These are phyloP conservation scores for Pouteria glomerata DNA, from an alignment of 148 eudicot species.

Conservation along the genomic window DNA sequence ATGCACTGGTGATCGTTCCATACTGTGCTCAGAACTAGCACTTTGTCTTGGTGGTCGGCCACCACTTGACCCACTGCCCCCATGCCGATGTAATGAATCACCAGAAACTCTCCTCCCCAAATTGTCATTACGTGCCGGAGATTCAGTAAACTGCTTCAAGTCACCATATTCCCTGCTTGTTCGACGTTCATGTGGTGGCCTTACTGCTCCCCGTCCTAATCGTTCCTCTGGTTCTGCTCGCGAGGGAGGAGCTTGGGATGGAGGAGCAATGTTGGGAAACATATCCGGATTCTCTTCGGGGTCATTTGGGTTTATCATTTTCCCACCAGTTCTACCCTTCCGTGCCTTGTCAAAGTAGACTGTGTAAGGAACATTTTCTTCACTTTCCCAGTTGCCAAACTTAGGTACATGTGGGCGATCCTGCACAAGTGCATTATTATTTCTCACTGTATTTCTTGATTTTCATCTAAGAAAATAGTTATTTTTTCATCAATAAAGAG, in stretches of 20 bases:
- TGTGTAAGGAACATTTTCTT: slow-evolving; percentile 44
- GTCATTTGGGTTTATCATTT: slow-evolving; percentile 53
- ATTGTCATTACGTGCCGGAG: slow-evolving; percentile 30
- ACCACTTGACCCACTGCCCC: slow-evolving; percentile 16
- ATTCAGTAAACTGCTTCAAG: slow-evolving; percentile 21
- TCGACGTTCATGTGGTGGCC: slow-evolving; percentile 18
- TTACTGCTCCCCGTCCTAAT: slow-evolving; percentile 12
- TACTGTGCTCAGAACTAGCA: slow-evolving; percentile 18
- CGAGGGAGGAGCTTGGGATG: slow-evolving; percentile 23
- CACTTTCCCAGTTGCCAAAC: slow-evolving; percentile 53
- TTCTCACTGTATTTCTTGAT: too few species aligned
- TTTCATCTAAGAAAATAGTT: too few species aligned
- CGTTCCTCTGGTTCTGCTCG: slow-evolving; percentile 20
- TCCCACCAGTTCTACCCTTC: slow-evolving; percentile 40
- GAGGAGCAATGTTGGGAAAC: slow-evolving; percentile 18
- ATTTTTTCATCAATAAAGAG: neutral
- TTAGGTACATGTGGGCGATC: slow-evolving; percentile 30
- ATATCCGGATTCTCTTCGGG: slow-evolving; percentile 37
- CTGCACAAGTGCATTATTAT: too few species aligned
- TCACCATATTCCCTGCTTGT: slow-evolving; percentile 35
- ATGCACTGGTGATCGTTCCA: slow-evolving; percentile 23
- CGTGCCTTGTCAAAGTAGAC: slow-evolving; percentile 49
- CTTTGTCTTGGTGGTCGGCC: slow-evolving; percentile 15
- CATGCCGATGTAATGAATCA: slow-evolving; percentile 18
- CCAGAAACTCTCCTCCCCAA: slow-evolving; percentile 4